Evolutionary conservation across 2,329 filamentous ascomycete species (phyloP).

Genomic region (Talaromyces sp.): DNA sequence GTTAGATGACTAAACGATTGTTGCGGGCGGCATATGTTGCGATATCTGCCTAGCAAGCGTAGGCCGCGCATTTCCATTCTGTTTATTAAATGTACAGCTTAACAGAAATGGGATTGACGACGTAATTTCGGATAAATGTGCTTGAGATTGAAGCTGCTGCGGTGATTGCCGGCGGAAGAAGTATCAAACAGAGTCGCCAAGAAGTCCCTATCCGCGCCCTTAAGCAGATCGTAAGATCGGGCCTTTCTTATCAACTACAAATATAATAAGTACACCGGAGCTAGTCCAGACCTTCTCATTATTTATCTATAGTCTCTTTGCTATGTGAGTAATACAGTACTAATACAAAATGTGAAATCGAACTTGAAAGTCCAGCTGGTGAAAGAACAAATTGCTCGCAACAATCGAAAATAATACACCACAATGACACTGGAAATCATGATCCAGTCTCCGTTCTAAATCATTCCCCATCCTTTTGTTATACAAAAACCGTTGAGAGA

Average conservation of each 20-base stretch:
- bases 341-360: not conserved
- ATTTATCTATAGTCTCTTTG: not conserved
- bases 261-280: too few relatives aligned
- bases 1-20: conserved; percentile 18
- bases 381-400: not conserved
- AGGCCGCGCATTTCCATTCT: conserved; percentile 1
- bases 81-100: not conserved
- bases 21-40: not conserved
- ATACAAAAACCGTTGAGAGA: conserved; percentile 36
- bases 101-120: not conserved
- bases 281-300: not conserved
- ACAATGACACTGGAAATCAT: not conserved
- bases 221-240: not conserved
- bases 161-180: not conserved
- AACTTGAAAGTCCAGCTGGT: not conserved
- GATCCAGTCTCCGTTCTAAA: not conserved
- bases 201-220: not conserved
- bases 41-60: conserved; percentile 4
- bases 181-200: not conserved
- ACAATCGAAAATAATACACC: not conserved
- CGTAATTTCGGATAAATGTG: not conserved
- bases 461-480: not conserved
- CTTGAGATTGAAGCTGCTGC: not conserved
- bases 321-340: not conserved
- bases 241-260: not conserved